Evolutionary conservation across 2,329 filamentous ascomycete genomes (phyloP), one percentile per base, ranked within the genome.

Genomic region (Paraconiothyrium sp.): DNA sequence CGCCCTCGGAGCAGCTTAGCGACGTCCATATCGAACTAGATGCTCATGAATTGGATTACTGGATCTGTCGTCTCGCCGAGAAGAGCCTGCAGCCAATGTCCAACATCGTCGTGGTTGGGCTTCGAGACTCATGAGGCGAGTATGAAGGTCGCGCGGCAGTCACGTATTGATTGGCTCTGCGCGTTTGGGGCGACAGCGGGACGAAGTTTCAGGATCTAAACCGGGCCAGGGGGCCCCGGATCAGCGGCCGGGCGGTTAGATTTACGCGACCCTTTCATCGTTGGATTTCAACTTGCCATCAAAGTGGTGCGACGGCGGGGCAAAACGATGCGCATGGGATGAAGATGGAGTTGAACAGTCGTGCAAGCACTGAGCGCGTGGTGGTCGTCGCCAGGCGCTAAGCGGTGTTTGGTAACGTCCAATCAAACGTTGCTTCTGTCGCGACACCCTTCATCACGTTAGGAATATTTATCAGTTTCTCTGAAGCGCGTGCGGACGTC

Each of bases 121-220:
- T 58, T 68, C 67, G 60, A 67, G 54, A 67, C 52, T 58, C 51
- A 66, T 68, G 62, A 73, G 62, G 73, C 66, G 63, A 61, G 62
- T 77, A 69, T 74, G 71, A 67, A 63, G 55, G 64, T 64, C 57
- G 64, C 64, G 65, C 65, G 62, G 66, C 55, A 63, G 67, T 71
- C 70, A 71, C 70, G 67, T 69, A 75, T 56, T 68, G 66, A 79
- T 79, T 79, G 77, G 77, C 57, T 57, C 59, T 60, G 68, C 66
- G 59, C 39, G 69, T 65, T 68, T 71, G 69, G 55, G 64, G 66
- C 68, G 60, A 64, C 59, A 63, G 57, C 54, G 68, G 68, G 67
- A 58, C 60, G 10, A 44, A 67, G 74, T 78, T 78, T 77, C 74
- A 77, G 61, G 62, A 67, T 64, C 62, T 65, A 61, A 72, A 73